Evolutionary conservation across 2,329 filamentous ascomycete genomes (phyloP), one percentile per base, ranked within the genome.

Genomic region (Rosellinia necatrix): DNA sequence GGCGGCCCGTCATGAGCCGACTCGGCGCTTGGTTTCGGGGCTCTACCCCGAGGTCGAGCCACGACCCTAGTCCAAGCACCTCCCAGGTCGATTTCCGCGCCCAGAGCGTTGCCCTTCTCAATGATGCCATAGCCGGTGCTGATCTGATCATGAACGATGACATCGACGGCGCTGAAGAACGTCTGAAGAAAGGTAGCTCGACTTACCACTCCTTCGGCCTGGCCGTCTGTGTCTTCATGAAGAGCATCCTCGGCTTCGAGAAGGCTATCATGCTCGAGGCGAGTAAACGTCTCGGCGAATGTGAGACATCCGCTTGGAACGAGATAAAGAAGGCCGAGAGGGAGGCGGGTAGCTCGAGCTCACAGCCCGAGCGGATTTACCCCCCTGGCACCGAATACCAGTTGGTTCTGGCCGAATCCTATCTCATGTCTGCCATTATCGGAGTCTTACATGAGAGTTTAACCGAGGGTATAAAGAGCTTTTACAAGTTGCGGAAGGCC

Each of bases 361-460:
- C 41, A 3, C 53, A 53, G 17, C 27, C 48, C 24, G 76, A 75
- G 53, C 71, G 72, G 41, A 76, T 96, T 21, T 97, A 96, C 66
- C 86, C 89, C 0, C 81, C 90, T 0, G 94, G 94, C 2, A 90
- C 89, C 4, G 93, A 99, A 75, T 97, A 90, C 70, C 85, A 90
- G 2, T 78, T 97, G 3, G 90, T 91, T 58, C 84, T 91, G 57
- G 90, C 92, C 4, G 87, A 97, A 75, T 84, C 91, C 2, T 91
- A 96, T 72, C 80, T 97, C 60, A 96, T 97, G 88, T 83, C 85
- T 53, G 92, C 92, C 0, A 88, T 99, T 1, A 86, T 97, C 0
- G 91, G 86, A 0, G 90, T 97, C 13, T 76, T 97, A 65, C 96
- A 96, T 63, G 94, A 97, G 76, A 96, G 90, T 70, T 75, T 97